A percentile compares a stretch with the other conserved stretches of the same genome.
Evolutionary conservation across 108 stramenopile genomes (phyloP).

Genomic region (Stephanodiscus triporus): DNA sequence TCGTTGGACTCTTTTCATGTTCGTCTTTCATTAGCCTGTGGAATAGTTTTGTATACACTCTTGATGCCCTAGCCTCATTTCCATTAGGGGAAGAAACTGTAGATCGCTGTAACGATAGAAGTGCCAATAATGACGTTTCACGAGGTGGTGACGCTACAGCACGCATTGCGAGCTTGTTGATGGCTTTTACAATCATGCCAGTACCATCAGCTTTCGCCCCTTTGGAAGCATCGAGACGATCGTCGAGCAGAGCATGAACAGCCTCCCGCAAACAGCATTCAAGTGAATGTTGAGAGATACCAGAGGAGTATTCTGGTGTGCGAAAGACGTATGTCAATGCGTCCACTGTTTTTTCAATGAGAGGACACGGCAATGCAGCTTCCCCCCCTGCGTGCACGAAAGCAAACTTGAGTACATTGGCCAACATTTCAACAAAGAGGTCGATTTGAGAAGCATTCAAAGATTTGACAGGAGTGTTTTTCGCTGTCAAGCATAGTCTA

Average conservation of each 20-base stretch:
- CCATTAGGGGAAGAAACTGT: constrained; percentile 41
- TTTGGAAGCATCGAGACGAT: constrained; percentile 53
- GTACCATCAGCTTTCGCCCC: constrained; percentile 49
- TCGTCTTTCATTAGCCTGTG: constrained; percentile 71
- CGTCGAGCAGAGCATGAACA: constrained; percentile 68
- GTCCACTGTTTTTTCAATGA: constrained; percentile 67
- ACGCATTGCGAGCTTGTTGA: constrained; percentile 62
- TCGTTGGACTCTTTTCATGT: constrained; percentile 36
- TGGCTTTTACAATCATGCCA: constrained; percentile 66
- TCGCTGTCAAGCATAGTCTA: constrained; percentile 2
- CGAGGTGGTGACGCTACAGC: constrained; percentile 16
- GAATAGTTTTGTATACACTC: constrained; percentile 73
- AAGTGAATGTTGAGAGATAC: constrained; percentile 57
- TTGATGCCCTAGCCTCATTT: constrained; percentile 64
- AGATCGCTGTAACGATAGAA: constrained; percentile 68
- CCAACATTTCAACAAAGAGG: constrained; percentile 1
- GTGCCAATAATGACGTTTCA: constrained; percentile 39
- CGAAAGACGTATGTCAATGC: constrained; percentile 65
- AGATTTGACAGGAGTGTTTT: background rate
- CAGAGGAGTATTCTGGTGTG: constrained; percentile 38
- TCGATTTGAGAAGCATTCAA: constrained; percentile 13
- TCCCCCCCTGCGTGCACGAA: constrained; percentile 48
- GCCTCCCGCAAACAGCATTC: constrained; percentile 57
- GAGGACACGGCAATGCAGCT: constrained; percentile 61
- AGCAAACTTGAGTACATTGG: constrained; percentile 62